Conservation (phyloP, 768 basidiomycete species). For the Mrakia gelida region DNA sequence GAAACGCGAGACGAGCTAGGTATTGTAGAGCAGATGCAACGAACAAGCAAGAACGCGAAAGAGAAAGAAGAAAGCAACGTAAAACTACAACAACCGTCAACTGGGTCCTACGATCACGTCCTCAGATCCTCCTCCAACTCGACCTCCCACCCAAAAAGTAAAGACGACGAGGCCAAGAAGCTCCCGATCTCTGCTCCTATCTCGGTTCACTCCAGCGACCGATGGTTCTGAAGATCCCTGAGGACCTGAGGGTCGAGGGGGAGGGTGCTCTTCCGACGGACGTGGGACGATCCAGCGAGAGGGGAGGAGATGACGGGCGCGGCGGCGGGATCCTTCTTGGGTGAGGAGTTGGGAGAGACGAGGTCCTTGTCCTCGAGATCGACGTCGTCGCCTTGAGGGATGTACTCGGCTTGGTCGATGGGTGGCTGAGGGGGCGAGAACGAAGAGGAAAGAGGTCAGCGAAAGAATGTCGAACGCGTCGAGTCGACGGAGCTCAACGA, state of each 20-base stretch:
- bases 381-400: conserved; percentile 40
- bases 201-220: conserved; percentile 33
- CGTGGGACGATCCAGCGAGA: conserved; percentile 59
- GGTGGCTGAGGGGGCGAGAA: conserved; percentile 50
- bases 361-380: neutral
- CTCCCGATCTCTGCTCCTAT: neutral
- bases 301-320: conserved; percentile 18
- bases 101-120: neutral
- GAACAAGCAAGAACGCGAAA: neutral
- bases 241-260: conserved; percentile 82
- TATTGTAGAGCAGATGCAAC: neutral
- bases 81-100: neutral
- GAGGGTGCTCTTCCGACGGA: conserved; percentile 83
- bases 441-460: neutral
- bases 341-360: neutral
- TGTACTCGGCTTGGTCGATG: conserved; percentile 62
- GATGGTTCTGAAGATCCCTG: conserved; percentile 77
- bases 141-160: too few species aligned
- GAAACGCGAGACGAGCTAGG: neutral
- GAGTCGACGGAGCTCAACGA: conserved; percentile 26
- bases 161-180: neutral
- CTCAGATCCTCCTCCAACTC: too few species aligned
- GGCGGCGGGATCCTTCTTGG: conserved; percentile 8
- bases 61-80: neutral
- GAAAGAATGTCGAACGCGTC: conserved; percentile 19